Base-by-base conservation (phyloP, 768 basidiomycete genomes). In the Boletus vinaceobasis region DNA sequence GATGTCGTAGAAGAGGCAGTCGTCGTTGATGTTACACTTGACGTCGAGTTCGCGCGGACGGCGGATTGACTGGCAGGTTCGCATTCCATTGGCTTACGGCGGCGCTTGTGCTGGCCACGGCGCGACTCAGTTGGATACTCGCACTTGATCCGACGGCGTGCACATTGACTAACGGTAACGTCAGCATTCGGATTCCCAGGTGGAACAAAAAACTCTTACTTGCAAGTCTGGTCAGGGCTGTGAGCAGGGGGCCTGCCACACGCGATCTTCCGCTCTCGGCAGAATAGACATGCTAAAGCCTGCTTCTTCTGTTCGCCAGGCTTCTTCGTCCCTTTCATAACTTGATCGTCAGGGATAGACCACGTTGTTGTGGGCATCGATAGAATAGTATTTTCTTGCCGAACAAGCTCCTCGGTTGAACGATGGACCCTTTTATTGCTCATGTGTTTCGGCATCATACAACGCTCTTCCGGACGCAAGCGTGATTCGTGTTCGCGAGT, bases 101-200 rank as follows among this genome's bases (percentile, higher is more conserved):
- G 69, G 23, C 69, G 69, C 56, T 77, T 73, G 65, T 79, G 77
- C 56, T 78, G 76, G 4, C 78, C 78, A 32, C 78, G 72, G 45
- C 75, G 74, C 11, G 76, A 79, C 53, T 79, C 77, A 47, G 76
- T 78, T n/a, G 78, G 78, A 61, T 79, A 79, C 48, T 71, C 73
- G 61, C 78, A 79, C 42, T 70, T 66, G 50, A 77, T 74, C 32
- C 71, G 74, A 54, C 78, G 75, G 56, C 78, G 77, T 45, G 74
- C 67, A 56, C 78, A 79, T 65, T 79, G 78, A 57, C 78, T 79
- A 56, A 58, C 39, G 43, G 48, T 57, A 61, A 65, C 58, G 53
- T 65, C 48, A 60, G 48, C 57, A 44, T 57, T 57, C 45, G 36
- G 27, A 51, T 48, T 44, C 47, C 33, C 39, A 52, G 38, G 50